Evolutionary conservation across 768 basidiomycete genomes (phyloP).

Genomic region (Mrakia hoshinonis): DNA sequence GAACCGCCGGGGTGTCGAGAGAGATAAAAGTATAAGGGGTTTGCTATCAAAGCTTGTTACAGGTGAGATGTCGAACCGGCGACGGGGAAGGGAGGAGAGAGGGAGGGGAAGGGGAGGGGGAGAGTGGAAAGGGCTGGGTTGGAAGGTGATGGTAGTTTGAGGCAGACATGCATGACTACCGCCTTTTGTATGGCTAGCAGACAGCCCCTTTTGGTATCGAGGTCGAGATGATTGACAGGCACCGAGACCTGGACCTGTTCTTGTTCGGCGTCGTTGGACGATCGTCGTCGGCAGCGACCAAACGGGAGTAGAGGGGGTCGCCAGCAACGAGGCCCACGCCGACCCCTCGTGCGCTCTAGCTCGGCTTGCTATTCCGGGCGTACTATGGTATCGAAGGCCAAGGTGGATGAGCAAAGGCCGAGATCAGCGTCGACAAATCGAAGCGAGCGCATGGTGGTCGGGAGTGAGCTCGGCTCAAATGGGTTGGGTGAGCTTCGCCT

Average conservation of each 20-base stretch:
- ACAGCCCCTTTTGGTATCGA: not conserved
- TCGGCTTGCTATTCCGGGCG: too few relatives aligned
- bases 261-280: too few relatives aligned
- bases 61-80: not conserved
- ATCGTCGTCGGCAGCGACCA: too few relatives aligned
- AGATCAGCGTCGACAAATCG: too few relatives aligned
- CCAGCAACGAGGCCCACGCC: too few relatives aligned
- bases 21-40: not conserved
- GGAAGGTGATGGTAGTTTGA: not conserved
- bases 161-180: not conserved
- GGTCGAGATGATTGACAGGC: not conserved
- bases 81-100: not conserved
- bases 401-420: too few relatives aligned
- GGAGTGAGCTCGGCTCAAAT: too few relatives aligned
- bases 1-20: not conserved
- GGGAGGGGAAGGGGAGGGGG: not conserved
- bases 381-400: too few relatives aligned
- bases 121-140: not conserved
- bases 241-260: not conserved
- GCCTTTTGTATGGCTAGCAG: not conserved
- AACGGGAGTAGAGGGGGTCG: too few relatives aligned
- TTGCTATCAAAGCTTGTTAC: constrained; percentile 5
- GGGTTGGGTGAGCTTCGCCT: too few relatives aligned
- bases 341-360: too few relatives aligned
- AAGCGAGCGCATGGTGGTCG: too few relatives aligned